Conservation (phyloP, 2,329 filamentous ascomycete genomes). For the Mycosphaerelloides madeirae region DNA sequence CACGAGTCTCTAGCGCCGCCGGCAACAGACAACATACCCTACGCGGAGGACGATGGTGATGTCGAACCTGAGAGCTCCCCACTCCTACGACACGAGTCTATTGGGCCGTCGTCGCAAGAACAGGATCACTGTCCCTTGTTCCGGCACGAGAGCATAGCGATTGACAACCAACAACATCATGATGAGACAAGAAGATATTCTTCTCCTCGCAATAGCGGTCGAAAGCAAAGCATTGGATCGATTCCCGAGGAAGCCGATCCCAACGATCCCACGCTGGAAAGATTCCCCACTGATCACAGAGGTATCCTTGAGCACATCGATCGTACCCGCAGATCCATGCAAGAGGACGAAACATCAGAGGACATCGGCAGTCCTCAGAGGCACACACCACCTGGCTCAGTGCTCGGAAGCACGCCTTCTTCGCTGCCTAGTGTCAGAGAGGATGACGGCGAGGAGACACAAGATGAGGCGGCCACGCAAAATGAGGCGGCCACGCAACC, state of each 20-base stretch:
- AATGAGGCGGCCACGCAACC: conserved; percentile 3
- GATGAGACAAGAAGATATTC: conserved; percentile 1
- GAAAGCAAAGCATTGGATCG: conserved; percentile 16
- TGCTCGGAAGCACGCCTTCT: conserved; percentile 13
- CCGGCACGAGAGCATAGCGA: conserved; percentile 28
- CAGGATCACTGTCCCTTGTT: conserved; percentile 29
- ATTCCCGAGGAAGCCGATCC: conserved; percentile 24
- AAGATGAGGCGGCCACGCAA: conserved; percentile 5
- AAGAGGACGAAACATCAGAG: conserved; percentile 22
- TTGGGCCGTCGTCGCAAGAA: conserved; percentile 21
- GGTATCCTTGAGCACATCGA: conserved; percentile 32
- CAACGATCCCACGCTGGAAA: conserved; percentile 29
- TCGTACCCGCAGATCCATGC: conserved; percentile 19
- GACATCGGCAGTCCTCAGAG: conserved; percentile 4
- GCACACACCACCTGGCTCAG: conserved; percentile 10
- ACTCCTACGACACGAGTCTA: conserved; percentile 36
- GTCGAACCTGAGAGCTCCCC: conserved; percentile 26
- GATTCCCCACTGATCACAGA: conserved; percentile 33
- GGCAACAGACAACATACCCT: not conserved
- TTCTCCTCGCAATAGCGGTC: conserved; percentile 1
- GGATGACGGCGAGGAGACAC: conserved; percentile 16
- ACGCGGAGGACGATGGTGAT: conserved; percentile 6
- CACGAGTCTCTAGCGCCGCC: conserved; percentile 27
- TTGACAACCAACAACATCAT: conserved; percentile 19
- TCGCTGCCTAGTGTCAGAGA: conserved; percentile 28